Evolutionary conservation across 495 filamentous ascomycete genomes (phyloP), one percentile per base, ranked within the genome.

Genomic region (Aspergillus sclerotioniger): DNA sequence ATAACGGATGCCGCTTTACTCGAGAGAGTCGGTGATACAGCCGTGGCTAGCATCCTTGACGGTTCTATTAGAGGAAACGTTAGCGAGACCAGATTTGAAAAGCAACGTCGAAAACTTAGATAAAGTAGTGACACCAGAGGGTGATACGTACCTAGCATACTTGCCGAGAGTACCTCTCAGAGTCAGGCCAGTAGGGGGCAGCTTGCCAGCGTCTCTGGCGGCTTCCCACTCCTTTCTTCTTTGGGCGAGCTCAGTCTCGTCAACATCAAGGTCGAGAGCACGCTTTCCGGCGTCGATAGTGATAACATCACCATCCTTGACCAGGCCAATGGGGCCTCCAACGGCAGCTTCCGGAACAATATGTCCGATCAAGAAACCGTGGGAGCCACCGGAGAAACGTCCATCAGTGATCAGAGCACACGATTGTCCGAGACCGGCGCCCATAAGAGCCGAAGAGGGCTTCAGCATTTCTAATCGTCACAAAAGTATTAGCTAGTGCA

Each of bases 91-190:
- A 39, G 20, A 6, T 48, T 21, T 6, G 15, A 39, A 46, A 54
- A 45, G 17, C 54, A 15, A 54, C 41, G 15, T 47, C 17, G 6
- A 28, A 6, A 13, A n/a, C n/a, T n/a, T n/a, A n/a, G n/a, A n/a
- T n/a, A n/a, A n/a, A n/a, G n/a, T n/a, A n/a, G n/a, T n/a, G n/a
- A 20, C 12, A 17, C 43, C 5, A 17, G 19, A 19, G 37, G 44
- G 2, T 8, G 49, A 13, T 15, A 56, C 54, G 8, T 56, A 73
- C 58, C 72, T 63, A 55, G 86, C 89, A 77, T 96, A 96, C 78
- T 96, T 96, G 7, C 87, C 90, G 66, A 96, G 67, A 37, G 84
- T 86, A n/a, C 91, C 91, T 21, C 94, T 81, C 70, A 85, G 86
- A 6, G 53, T 61, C 39, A 69, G 51, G 12, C 67, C 67, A 1